Evolutionary conservation across 169 alveolate genomes (phyloP).

Genomic region (Eimeria nieschulzi): DNA sequence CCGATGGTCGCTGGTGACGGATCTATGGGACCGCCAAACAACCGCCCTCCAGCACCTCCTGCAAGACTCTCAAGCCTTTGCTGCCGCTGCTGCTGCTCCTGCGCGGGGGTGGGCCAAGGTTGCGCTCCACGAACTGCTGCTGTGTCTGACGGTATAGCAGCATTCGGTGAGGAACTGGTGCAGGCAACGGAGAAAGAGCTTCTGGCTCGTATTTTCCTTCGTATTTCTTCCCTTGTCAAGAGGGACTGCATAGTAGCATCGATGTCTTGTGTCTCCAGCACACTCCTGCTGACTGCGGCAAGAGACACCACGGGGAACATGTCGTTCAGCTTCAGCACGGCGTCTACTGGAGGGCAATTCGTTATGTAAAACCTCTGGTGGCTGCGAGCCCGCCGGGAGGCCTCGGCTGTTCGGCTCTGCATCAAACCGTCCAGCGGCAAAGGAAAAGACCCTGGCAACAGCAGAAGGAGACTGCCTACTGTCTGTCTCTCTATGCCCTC

Average conservation of each 20-base stretch:
- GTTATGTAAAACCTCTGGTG: constrained; percentile 67
- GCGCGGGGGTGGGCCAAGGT: neutral
- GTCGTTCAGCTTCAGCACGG: constrained; percentile 36
- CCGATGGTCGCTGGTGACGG: constrained; percentile 69
- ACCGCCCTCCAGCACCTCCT: neutral
- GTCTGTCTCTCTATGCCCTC: constrained; percentile 8
- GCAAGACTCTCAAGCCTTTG: neutral
- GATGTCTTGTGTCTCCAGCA: constrained; percentile 55
- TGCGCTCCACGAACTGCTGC: neutral
- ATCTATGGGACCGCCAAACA: constrained; percentile 21
- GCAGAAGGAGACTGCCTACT: constrained; percentile 52
- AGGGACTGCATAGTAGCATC: constrained; percentile 18
- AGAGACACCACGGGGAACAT: constrained; percentile 55
- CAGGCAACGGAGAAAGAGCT: neutral
- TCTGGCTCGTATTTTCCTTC: constrained; percentile 21
- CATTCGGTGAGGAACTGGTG: neutral
- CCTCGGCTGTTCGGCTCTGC: constrained; percentile 73
- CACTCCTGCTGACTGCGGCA: constrained; percentile 53
- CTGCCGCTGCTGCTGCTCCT: constrained; percentile 36
- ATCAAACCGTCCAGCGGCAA: constrained; percentile 69
- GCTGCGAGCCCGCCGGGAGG: constrained; percentile 67
- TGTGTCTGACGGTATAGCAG: neutral
- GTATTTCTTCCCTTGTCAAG: constrained; percentile 24
- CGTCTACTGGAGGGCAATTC: constrained; percentile 61
- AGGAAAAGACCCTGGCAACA: constrained; percentile 45